Percentiles rank a stretch among this genome's conserved stretches.
phyloP scores from a whole-genome alignment of 495 filamentous ascomycete species.

The Neurospora hispaniola region DNA sequence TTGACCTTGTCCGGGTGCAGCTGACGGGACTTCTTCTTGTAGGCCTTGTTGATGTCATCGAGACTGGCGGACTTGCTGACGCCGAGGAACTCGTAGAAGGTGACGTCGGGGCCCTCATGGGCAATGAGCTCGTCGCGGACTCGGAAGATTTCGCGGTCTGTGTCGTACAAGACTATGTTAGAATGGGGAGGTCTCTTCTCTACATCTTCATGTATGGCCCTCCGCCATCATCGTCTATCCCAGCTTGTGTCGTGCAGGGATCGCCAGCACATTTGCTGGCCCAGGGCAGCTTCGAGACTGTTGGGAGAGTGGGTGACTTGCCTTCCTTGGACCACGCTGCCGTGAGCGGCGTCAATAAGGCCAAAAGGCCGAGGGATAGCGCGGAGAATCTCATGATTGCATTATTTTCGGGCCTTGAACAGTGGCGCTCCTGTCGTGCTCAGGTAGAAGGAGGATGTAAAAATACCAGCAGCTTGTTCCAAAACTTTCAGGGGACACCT shows the following conservation, averaged over 20 bases:
- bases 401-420: slow-evolving; percentile 10
- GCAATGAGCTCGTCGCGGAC: slow-evolving; percentile 74
- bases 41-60: slow-evolving; percentile 88
- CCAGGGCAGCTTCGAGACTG: neutral
- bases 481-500: neutral
- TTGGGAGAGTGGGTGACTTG: slow-evolving; percentile 25
- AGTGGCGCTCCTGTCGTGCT: neutral
- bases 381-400: slow-evolving; percentile 42
- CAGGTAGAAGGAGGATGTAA: neutral
- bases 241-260: neutral
- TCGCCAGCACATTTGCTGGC: neutral
- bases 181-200: neutral
- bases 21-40: slow-evolving; percentile 69
- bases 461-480: neutral
- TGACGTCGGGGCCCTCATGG: slow-evolving; percentile 66
- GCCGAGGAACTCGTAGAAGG: slow-evolving; percentile 93
- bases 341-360: slow-evolving; percentile 48
- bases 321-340: slow-evolving; percentile 82
- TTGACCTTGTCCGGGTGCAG: slow-evolving; percentile 95
- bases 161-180: neutral
- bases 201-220: neutral
- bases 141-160: slow-evolving; percentile 96
- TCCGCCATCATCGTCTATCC: neutral
- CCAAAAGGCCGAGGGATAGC: slow-evolving; percentile 44
- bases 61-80: slow-evolving; percentile 58